These are phyloP conservation scores for Phaeosphaeriaceae sp. DNA, from an alignment of 2,329 filamentous ascomycete genomes.

Conservation along the genomic window DNA sequence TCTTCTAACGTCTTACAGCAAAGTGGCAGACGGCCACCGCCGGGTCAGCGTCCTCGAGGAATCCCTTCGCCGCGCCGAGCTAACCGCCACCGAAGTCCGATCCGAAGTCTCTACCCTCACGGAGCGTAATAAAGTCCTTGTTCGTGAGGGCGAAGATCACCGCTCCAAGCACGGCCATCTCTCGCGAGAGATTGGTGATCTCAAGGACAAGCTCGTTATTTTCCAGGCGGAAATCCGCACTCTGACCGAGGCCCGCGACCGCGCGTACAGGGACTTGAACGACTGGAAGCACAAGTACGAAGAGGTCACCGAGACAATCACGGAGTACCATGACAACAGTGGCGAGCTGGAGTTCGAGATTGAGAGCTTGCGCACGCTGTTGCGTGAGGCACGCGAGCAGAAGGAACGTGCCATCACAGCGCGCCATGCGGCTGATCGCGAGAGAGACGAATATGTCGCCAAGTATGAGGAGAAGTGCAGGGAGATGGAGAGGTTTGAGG, in stretches of 20 bases:
- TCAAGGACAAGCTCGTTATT: slow-evolving; percentile 22
- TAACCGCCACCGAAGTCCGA: slow-evolving; percentile 17
- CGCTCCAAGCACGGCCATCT: slow-evolving; percentile 24
- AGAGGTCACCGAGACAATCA: slow-evolving; percentile 29
- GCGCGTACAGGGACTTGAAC: slow-evolving; percentile 24
- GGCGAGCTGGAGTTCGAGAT: slow-evolving; percentile 34
- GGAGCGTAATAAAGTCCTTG: slow-evolving; percentile 23
- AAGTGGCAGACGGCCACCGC: slow-evolving; percentile 23
- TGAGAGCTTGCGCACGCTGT: slow-evolving; percentile 23
- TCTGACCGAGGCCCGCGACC: slow-evolving; percentile 25
- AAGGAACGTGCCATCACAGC: slow-evolving; percentile 31
- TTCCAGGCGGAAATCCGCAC: slow-evolving; percentile 30
- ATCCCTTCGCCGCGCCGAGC: slow-evolving; percentile 27
- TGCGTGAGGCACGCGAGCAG: slow-evolving; percentile 32
- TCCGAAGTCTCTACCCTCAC: slow-evolving; percentile 24
- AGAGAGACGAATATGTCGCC: slow-evolving; percentile 27
- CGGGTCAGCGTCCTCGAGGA: slow-evolving; percentile 25
- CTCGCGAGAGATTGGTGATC: slow-evolving; percentile 17
- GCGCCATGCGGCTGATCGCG: slow-evolving; percentile 29
- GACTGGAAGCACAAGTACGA: slow-evolving; percentile 35
- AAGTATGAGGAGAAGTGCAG: slow-evolving; percentile 36
- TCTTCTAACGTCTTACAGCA: slow-evolving; percentile 1
- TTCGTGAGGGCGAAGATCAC: slow-evolving; percentile 24
- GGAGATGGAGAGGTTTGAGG: slow-evolving; percentile 30
- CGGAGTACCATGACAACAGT: slow-evolving; percentile 25